A percentile compares a stretch with the other conserved stretches of the same genome.
These are phyloP conservation scores for Pistacia atlantica DNA, from an alignment of 345 rosid species.

Conservation along the genomic window DNA sequence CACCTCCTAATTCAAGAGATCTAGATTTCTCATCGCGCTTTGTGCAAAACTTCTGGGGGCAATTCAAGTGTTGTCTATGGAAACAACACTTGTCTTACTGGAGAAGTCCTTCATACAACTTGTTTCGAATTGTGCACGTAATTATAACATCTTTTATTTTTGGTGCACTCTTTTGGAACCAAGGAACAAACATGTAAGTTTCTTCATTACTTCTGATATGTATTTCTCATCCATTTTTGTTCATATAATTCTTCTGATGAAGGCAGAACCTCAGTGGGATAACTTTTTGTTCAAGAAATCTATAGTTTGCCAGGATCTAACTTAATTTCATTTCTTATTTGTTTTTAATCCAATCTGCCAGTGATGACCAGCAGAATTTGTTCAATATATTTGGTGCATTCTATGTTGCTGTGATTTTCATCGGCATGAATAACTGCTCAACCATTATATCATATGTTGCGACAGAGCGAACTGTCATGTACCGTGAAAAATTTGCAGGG, in stretches of 20 bases:
- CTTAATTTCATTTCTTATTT: background rate
- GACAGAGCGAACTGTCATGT: slow-evolving; percentile 63
- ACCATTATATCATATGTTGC: slow-evolving; percentile 56
- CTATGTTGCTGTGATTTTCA: slow-evolving; percentile 46
- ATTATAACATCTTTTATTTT: slow-evolving; percentile 47
- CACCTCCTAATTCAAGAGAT: slow-evolving; percentile 48
- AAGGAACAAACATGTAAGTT: slow-evolving; percentile 66
- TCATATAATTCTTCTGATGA: too few relatives aligned
- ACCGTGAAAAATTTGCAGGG: slow-evolving; percentile 80
- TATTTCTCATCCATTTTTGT: too few relatives aligned
- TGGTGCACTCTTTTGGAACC: slow-evolving; percentile 70
- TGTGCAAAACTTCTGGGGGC: slow-evolving; percentile 61
- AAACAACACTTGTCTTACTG: slow-evolving; percentile 78
- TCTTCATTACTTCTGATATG: too few relatives aligned
- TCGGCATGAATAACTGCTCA: slow-evolving; percentile 70
- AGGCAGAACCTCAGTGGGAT: too few relatives aligned
- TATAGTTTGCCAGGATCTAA: background rate
- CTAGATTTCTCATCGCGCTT: slow-evolving; percentile 55
- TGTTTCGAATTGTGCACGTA: slow-evolving; percentile 45
- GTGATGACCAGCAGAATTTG: slow-evolving; percentile 64
- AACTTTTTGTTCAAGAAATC: too few relatives aligned
- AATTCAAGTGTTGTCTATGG: slow-evolving; percentile 80
- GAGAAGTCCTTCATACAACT: slow-evolving; percentile 82
- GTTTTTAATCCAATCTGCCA: slow-evolving; percentile 13
- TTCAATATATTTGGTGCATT: slow-evolving; percentile 64